Evolutionary conservation across 73 alveolate genomes (phyloP).

Genomic region (Breviolum minutum): DNA sequence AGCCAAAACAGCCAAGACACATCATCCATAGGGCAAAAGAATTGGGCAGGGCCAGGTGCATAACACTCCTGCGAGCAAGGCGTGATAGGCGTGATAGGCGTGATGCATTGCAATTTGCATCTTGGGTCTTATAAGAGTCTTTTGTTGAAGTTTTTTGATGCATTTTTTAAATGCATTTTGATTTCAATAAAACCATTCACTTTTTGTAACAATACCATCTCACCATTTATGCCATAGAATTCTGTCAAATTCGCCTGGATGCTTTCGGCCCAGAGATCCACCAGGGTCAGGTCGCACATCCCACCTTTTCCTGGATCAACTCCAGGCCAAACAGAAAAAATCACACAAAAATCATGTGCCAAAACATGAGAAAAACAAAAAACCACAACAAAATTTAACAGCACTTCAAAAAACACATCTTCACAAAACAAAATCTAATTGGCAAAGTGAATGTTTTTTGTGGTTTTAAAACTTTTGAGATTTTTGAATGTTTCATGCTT

Average conservation of each 20-base stretch:
- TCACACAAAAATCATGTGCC: no score
- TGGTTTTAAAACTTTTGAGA: no score
- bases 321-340: neutral
- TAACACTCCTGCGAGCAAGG: constrained; percentile 37
- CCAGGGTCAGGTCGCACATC: constrained; percentile 13
- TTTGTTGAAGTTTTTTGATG: no score
- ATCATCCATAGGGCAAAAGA: constrained; percentile 78
- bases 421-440: no score
- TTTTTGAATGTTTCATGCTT: no score
- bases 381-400: no score
- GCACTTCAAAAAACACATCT: no score
- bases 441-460: no score
- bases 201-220: neutral
- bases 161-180: no score
- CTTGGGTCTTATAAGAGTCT: no score
- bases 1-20: neutral
- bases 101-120: neutral
- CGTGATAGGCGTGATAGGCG: neutral
- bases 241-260: constrained; percentile 6
- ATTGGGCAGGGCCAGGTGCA: constrained; percentile 47
- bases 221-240: neutral
- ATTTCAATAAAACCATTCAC: no score
- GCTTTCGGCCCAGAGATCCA: constrained; percentile 73
- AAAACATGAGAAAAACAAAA: no score
- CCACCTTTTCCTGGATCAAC: constrained; percentile 38